Conservation (phyloP, 164 flowering plant genomes). For the Protea cynaroides region DNA sequence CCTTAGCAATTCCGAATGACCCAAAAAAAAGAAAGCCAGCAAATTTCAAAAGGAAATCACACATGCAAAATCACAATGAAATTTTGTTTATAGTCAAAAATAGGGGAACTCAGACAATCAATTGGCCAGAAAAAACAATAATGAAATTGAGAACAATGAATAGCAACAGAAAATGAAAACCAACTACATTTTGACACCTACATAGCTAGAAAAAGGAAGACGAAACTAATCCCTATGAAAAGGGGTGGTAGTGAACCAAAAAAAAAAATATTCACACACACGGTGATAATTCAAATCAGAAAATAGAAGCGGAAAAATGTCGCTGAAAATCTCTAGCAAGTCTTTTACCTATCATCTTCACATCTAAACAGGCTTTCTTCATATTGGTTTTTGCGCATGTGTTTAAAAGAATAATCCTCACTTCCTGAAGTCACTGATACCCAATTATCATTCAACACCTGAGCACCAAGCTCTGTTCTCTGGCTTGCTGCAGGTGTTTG, state of each 20-base stretch:
- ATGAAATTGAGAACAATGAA: too few species aligned
- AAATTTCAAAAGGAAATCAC: too few species aligned
- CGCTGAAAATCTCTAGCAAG: neutral
- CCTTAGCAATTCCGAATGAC: neutral
- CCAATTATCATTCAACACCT: slow-evolving; percentile 93
- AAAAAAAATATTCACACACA: neutral
- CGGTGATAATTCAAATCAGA: neutral
- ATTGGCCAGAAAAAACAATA: too few species aligned
- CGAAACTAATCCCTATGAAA: too few species aligned
- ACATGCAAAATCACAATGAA: too few species aligned
- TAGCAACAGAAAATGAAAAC: too few species aligned
- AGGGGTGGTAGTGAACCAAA: too few species aligned
- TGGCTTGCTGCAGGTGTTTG: slow-evolving; percentile 81
- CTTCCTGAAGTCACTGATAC: slow-evolving; percentile 98
- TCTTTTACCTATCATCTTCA: slow-evolving; percentile 89
- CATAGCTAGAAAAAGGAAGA: too few species aligned
- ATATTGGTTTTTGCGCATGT: slow-evolving; percentile 97
- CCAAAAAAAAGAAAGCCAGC: too few species aligned
- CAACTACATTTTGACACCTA: too few species aligned
- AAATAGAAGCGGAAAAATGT: neutral
- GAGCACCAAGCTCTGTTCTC: slow-evolving; percentile 69
- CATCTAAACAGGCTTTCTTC: slow-evolving; percentile 97
- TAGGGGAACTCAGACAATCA: too few species aligned
- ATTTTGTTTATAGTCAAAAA: too few species aligned
- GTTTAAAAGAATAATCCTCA: slow-evolving; percentile 97